Base-by-base conservation (phyloP, 306 rosid genomes). In the Comarum palustre region DNA sequence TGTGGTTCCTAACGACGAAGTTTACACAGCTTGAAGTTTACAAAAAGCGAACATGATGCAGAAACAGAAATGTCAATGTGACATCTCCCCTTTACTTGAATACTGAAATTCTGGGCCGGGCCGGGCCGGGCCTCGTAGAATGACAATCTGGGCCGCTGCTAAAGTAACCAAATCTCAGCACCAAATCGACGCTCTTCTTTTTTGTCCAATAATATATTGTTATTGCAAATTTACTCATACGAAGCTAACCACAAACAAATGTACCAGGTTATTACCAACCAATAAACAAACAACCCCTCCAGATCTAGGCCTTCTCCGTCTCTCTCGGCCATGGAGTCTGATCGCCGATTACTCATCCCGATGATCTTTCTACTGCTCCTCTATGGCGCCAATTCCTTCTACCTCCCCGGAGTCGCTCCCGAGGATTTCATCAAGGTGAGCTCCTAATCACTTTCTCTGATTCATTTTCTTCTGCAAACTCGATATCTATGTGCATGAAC, bases 381-480 rank as follows among this genome's bases (percentile, higher is more conserved):
- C 77, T 93, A 86, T 77, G 84, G 80, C 66, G 86, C 80, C 75
- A 71, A 62, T 82, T 87, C 81, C 73, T 95, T 95, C 85, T 95
- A 95, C 76, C 99, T 95, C 76, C 99, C 99, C 15, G 99, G 99
- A 25, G 99, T 95, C 60, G 99, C 99, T 43, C 99, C 99, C 2
- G 93, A 90, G 82, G 99, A 91, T 57, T 91, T 95, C 84, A 32
- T 47, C 17, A 87, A 95, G 99, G 99, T 91, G 68, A 73, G 80
- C 77, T 73, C 71, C 72, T 65, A 43, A 54, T 15, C 41, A n/a
- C 58, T 16, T 3, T 13, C n/a, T n/a, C 25, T 51, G 34, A 31
- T 50, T 67, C 13, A 11, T 15, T n/a, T 14, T 38, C 39, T 29
- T 32, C 20, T 27, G 14, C 20, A 68, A 69, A n/a, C 29, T 68